phyloP scores from a whole-genome alignment of 768 basidiomycete species.

The Tylopilus plumbeoviolaceoides region DNA sequence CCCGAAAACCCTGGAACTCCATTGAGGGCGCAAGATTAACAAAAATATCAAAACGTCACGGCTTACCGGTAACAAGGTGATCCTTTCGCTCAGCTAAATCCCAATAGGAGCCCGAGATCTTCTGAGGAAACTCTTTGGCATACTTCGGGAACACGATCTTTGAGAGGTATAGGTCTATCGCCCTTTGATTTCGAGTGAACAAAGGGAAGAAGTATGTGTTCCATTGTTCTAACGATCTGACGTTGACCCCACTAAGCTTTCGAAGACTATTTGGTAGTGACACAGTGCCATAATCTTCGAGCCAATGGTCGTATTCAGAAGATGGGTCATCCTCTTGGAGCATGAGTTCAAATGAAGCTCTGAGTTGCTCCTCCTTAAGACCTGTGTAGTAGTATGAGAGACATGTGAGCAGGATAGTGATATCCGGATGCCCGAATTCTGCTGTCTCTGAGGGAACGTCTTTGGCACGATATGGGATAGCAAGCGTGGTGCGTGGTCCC shows the following conservation, averaged over 20 bases:
- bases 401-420: background rate
- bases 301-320: slow-evolving; percentile 31
- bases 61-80: background rate
- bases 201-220: background rate
- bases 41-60: too few species aligned
- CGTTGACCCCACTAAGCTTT: slow-evolving; percentile 21
- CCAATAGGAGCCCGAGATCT: slow-evolving; percentile 35
- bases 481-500: slow-evolving; percentile 28
- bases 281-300: slow-evolving; percentile 7
- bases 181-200: background rate
- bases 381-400: background rate
- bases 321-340: slow-evolving; percentile 30
- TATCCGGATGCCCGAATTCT: slow-evolving; percentile 12
- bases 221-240: slow-evolving; percentile 28
- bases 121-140: slow-evolving; percentile 34
- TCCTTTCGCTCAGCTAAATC: slow-evolving; percentile 31
- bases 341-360: slow-evolving; percentile 26
- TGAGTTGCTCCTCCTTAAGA: slow-evolving; percentile 26
- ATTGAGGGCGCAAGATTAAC: too few species aligned
- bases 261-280: slow-evolving; percentile 19
- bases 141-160: slow-evolving; percentile 35
- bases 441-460: slow-evolving; percentile 34
- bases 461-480: slow-evolving; percentile 37
- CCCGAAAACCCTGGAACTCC: background rate
- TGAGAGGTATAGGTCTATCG: slow-evolving; percentile 33